Percentiles rank a stretch among this genome's conserved stretches.
Conservation (phyloP, 805 yeast species). For the Sugiyamaella smithiae region DNA sequence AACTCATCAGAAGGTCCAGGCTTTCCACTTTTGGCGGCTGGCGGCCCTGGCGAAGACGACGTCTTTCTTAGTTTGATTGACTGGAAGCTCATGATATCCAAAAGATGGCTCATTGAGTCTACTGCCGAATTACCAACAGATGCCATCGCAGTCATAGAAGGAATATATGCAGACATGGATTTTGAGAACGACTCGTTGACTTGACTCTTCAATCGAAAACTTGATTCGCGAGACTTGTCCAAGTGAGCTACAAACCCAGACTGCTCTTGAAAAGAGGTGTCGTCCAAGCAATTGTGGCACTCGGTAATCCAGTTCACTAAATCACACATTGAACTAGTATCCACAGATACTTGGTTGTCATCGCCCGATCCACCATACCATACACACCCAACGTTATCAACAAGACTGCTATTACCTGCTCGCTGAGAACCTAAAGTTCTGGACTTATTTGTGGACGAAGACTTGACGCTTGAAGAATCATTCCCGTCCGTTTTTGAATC, state of each 20-base stretch:
- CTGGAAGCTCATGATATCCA: conserved; percentile 14
- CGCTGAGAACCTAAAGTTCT: background rate
- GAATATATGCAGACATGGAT: conserved; percentile 3
- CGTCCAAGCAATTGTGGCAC: conserved; percentile 23
- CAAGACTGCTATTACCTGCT: background rate
- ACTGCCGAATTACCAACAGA: conserved; percentile 15
- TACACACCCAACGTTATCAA: conserved; percentile 24
- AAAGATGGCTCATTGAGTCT: conserved; percentile 14
- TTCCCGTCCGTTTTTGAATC: background rate
- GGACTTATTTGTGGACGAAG: background rate
- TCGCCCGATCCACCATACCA: conserved; percentile 16
- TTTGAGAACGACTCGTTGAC: background rate
- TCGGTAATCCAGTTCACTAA: conserved; percentile 25
- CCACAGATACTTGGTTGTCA: background rate
- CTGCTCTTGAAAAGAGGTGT: conserved; percentile 21
- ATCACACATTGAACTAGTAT: conserved; percentile 16
- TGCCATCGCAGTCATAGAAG: conserved; percentile 9
- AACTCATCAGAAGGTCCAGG: conserved; percentile 19
- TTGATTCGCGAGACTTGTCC: conserved; percentile 4
- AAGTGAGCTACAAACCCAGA: conserved; percentile 26
- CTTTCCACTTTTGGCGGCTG: conserved; percentile 2
- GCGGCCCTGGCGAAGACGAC: background rate
- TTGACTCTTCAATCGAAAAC: background rate
- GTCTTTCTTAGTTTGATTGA: conserved; percentile 1
- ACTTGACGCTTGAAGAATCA: background rate